Conservation (phyloP, 208 protist species). For the Leishmania arabica region DNA sequence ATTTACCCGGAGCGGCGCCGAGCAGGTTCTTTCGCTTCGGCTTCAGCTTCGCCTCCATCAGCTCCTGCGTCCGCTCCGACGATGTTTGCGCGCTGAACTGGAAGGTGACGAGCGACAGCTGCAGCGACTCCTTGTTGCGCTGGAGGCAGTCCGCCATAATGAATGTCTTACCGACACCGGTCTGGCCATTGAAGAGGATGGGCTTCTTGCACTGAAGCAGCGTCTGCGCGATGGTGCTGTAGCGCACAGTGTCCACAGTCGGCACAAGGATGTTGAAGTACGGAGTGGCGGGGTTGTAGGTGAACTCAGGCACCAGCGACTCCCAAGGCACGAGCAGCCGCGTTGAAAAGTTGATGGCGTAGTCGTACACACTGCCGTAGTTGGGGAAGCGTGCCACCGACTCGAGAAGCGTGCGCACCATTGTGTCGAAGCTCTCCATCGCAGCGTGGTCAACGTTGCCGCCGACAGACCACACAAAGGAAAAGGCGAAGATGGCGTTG, state of each 20-base stretch:
- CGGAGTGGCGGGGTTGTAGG: conserved; percentile 80
- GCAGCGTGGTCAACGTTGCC: conserved; percentile 89
- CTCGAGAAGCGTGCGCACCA: conserved; percentile 86
- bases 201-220: conserved; percentile 88
- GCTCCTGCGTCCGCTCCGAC: conserved; percentile 95
- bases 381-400: conserved; percentile 83
- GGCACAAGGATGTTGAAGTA: conserved; percentile 98
- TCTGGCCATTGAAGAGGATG: conserved; percentile 95
- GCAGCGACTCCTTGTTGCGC: conserved; percentile 70
- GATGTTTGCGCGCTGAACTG: conserved; percentile 97
- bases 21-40: conserved; percentile 96
- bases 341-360: conserved; percentile 89
- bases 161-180: conserved; percentile 96
- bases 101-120: conserved; percentile 86
- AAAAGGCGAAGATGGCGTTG: conserved; percentile 93
- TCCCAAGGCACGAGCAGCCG: conserved; percentile 88
- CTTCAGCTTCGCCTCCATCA: conserved; percentile 97
- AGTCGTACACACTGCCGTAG: conserved; percentile 94
- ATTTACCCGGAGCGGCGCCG: conserved; percentile 92
- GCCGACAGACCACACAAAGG: conserved; percentile 97
- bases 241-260: conserved; percentile 97
- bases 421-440: conserved; percentile 94
- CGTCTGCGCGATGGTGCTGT: conserved; percentile 91
- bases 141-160: conserved; percentile 91
- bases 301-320: conserved; percentile 75